Percentiles rank a stretch among this genome's conserved stretches.
These are phyloP conservation scores for Gynostemma pentaphyllum DNA, from an alignment of 306 rosid species.

Conservation along the genomic window DNA sequence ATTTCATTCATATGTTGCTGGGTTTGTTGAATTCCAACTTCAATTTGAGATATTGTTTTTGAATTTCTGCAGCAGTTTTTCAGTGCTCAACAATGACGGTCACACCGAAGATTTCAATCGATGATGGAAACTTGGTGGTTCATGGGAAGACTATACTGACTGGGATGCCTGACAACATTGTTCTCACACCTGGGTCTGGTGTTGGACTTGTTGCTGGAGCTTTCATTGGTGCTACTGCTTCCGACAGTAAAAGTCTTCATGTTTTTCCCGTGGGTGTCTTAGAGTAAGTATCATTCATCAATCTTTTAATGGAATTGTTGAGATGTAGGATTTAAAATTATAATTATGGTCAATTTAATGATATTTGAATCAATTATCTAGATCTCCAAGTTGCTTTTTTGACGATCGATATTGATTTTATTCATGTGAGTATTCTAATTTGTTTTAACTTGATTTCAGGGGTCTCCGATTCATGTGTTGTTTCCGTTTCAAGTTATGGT, in stretches of 20 bases:
- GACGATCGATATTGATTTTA: not conserved
- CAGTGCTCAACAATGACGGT: constrained; percentile 62
- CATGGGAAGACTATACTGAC: constrained; percentile 76
- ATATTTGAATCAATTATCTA: not conserved
- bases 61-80: constrained; percentile 16
- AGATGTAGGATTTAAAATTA: too few species aligned
- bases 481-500: constrained; percentile 95
- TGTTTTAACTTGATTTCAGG: constrained; percentile 18
- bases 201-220: constrained; percentile 61
- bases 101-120: constrained; percentile 48
- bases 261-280: constrained; percentile 72
- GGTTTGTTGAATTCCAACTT: not conserved
- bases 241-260: constrained; percentile 64
- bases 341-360: too few species aligned
- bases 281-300: constrained; percentile 65
- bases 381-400: not conserved
- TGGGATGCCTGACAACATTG: constrained; percentile 74
- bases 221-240: constrained; percentile 75
- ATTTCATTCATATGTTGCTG: not conserved
- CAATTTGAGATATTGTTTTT: not conserved
- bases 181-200: constrained; percentile 53
- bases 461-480: constrained; percentile 74
- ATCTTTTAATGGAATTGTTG: not conserved
- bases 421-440: not conserved
- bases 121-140: constrained; percentile 72